Evolutionary conservation across 2,329 filamentous ascomycete genomes (phyloP), one percentile per base, ranked within the genome.

Genomic region (Pseudogymnoascus sp.): DNA sequence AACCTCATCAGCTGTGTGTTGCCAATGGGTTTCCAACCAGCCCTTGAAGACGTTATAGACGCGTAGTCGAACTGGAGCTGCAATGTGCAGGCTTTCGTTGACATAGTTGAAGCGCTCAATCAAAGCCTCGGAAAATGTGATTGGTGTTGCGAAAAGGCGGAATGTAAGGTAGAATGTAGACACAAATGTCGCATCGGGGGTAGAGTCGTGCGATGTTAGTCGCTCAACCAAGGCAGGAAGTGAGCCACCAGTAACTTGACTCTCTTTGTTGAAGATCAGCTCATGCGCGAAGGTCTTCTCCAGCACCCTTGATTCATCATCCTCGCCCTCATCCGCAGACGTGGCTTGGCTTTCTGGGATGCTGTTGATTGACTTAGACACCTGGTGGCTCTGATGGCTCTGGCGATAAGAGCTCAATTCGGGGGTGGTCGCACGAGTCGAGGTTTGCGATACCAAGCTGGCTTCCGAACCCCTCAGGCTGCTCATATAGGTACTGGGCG

Each of bases 11-110:
- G 87, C 86, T 63, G 91, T 85, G 66, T 91, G 85, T 58, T 89
- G 86, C 93, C 94, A 99, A 75, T 99, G 92, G 5, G 90, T 94
- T 77, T 97, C 94, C 17, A 99, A 79, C 94, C 94, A 99, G 42
- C 90, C 90, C 75, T 99, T 99, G 81, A 99, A 91, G 62, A 92
- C 88, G 72, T 99, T 97, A 79, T 95, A 97, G 1, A 97, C 91
- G 60, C 94, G 86, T 58, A 99, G 79, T 59, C 92, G 87, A 21
- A 97, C 93, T 0, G 93, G 91, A 2, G 81, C 84, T 21, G 92
- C 87, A 65, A 92, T 84, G 63, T 86, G 83, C 21, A 86, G 84
- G 58, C 87, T 89, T 64, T 94, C 89, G 10, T 85, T 89, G 38
- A 96, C 89, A 68, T 97, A 96, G 63, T 97, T 90, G 73, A 96